Evolutionary conservation across 2,329 filamentous ascomycete species (phyloP), one percentile per base, ranked within the genome.

Genomic region (Aspergillus sp.): DNA sequence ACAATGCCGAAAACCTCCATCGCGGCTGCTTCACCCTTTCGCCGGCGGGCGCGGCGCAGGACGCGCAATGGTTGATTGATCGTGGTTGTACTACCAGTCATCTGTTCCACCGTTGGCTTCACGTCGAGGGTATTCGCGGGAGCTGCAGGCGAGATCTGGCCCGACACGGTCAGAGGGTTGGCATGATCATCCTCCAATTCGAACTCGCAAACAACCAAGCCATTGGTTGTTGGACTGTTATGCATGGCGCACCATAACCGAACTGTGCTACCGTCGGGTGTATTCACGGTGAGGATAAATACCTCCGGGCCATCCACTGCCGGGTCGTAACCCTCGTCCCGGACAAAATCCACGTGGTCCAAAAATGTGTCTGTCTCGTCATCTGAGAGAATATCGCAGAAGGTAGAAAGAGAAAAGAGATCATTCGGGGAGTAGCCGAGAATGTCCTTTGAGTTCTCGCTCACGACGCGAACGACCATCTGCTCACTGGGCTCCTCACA

Each of bases 1-100:
- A 96, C 90, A 62, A 96, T 92, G 72, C 95, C 92, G 72, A 96
- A 96, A 0, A 96, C 90, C 66, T 96, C 90, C 90, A 96, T 95
- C 0, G 90, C 93, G 0, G 90, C 90, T 5, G 90, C 89, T 68
- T 95, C 90, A 6, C 90, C 90, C 64, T 86, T 85, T 50, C 88
- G 81, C 67, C 90, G 90, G 9, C 90, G 84, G 0, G 90, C 89
- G 68, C 87, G 91, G 37, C 90, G 81, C 23, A 95, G 71, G 2
- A 95, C 85, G 39, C 91, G 82, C n/a, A 96, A 76, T 4, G 91
- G 91, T 63, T 87, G 90, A 73, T 89, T 95, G 49, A 83, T 78
- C 27, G 88, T 87, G 56, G 90, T 82, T 0, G 91, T 96, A 68
- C 90, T 93, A 60, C 91, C 88, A 8, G 84, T 79, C 14, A 89